Evolutionary conservation across 75 land plant species (phyloP).

Genomic region (Chamaecyparis obtusa): DNA sequence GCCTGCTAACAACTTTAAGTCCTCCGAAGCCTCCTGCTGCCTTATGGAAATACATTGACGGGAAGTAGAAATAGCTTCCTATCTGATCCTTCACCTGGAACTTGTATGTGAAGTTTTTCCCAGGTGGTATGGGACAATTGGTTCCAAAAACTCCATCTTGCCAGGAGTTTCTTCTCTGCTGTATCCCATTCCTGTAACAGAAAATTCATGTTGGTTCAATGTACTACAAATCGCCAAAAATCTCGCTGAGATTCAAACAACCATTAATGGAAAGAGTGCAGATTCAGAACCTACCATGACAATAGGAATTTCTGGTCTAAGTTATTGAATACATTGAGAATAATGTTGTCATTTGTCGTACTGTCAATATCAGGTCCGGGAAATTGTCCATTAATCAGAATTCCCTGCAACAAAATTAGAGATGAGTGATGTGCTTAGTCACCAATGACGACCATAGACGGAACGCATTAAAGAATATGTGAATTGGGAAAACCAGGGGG

Average conservation of each 20-base stretch:
- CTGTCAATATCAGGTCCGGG: conserved; percentile 78
- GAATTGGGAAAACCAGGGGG: too few species aligned
- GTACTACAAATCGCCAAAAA: not conserved
- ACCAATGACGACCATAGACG: not conserved
- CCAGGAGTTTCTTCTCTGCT: conserved; percentile 85
- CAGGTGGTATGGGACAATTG: conserved; percentile 84
- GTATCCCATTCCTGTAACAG: conserved; percentile 73
- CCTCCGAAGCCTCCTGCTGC: conserved; percentile 90
- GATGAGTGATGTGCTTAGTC: not conserved
- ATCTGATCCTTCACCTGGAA: conserved; percentile 91
- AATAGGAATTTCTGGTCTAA: conserved; percentile 76
- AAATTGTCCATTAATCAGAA: conserved; percentile 89
- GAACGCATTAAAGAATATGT: not conserved
- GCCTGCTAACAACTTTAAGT: conserved; percentile 57
- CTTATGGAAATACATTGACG: conserved; percentile 61
- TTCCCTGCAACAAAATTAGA: conserved; percentile 46
- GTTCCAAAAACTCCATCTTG: conserved; percentile 91
- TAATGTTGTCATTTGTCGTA: conserved; percentile 75
- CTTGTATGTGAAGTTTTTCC: conserved; percentile 66
- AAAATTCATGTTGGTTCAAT: not conserved
- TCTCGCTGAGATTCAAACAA: not conserved
- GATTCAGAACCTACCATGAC: conserved; percentile 55
- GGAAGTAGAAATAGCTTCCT: conserved; percentile 86
- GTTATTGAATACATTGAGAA: conserved; percentile 70
- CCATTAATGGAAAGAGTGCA: not conserved